Base-by-base conservation (phyloP, 176 grass and related monocot genomes). In the Cymbopogon citratus region DNA sequence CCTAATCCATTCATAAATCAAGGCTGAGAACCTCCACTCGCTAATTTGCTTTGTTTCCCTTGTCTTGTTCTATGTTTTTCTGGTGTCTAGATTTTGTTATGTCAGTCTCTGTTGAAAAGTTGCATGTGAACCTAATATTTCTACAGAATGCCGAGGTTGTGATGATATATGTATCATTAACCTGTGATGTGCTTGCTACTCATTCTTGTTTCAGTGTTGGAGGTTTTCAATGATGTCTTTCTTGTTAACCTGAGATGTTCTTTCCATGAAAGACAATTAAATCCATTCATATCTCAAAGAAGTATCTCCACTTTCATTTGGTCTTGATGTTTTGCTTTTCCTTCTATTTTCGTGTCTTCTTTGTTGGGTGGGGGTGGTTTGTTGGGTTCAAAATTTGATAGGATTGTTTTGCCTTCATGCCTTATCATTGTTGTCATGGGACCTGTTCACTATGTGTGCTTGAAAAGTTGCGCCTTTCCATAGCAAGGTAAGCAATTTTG, bases 191-290 rank as follows among this genome's bases (percentile, higher is more conserved):
- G 9, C 63, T 29, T 66, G 35, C 10, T 70, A 43, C 25, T 43
- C 11, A 6, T 24, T 67, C 9, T 41, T 41, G 5, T 25, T 70
- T 12, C 21, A 24, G 2, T 12, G 36, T 27, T 26, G 41, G 56
- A 12, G 25, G 41, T 38, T 72, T 33, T 13, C 69, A 46, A 72
- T 87, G 73, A 85, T 81, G 41, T 76, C 70, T 83, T 87, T 74
- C 69, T 80, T 19, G 36, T 82, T 89, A 86, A 86, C 78, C 87
- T 41, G 83, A 89, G 57, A 77, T 34, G 4, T 63, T 28, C 12
- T 27, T 28, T 27, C 25, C 25, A 28, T 63, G 60, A 28, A 63
- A 63, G 41, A 49, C 46, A 18, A 10, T 27, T 62, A 60, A 27
- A 13, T 62, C 59, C 59, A 62, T 62, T 62, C 59, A 27, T 62